Evolutionary conservation across 768 basidiomycete species (phyloP).

Genomic region (Suillus brevipes): DNA sequence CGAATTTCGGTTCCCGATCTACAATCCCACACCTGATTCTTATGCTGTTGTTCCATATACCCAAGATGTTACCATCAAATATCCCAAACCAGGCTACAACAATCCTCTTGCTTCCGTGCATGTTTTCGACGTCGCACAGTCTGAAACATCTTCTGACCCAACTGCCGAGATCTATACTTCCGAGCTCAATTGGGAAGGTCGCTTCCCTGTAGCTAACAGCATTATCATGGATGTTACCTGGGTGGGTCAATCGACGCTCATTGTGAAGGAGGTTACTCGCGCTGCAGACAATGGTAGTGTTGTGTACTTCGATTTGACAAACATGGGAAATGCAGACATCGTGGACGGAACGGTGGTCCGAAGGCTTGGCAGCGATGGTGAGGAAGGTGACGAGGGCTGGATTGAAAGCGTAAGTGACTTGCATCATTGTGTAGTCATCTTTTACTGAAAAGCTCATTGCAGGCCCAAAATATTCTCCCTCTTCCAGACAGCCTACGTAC

Average conservation of each 20-base stretch:
- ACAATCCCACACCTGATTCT: conserved; percentile 79
- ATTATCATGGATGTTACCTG: conserved; percentile 84
- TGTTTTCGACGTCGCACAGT: conserved; percentile 71
- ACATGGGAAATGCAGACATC: conserved; percentile 25
- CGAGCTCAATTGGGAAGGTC: conserved; percentile 66
- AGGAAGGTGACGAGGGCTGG: conserved; percentile 93
- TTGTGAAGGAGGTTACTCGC: conserved; percentile 87
- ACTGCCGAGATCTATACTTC: conserved; percentile 45
- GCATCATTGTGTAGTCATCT: background rate
- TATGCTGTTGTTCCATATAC: conserved; percentile 80
- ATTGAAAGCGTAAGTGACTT: conserved; percentile 71
- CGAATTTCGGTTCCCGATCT: conserved; percentile 86
- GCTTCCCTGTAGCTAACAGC: conserved; percentile 58
- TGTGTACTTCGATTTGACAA: conserved; percentile 65
- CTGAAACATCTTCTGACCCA: conserved; percentile 27
- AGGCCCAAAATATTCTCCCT: conserved; percentile 66
- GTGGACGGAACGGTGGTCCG: conserved; percentile 62
- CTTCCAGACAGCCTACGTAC: conserved; percentile 47
- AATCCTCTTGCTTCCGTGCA: conserved; percentile 86
- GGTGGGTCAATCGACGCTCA: conserved; percentile 72
- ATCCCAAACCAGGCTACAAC: conserved; percentile 87
- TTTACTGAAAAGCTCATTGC: conserved; percentile 10
- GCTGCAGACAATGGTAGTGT: conserved; percentile 81
- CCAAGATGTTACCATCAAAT: conserved; percentile 58
- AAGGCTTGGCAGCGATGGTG: conserved; percentile 77